Evolutionary conservation across 306 rosid species (phyloP).

Genomic region (Acacia confusa): DNA sequence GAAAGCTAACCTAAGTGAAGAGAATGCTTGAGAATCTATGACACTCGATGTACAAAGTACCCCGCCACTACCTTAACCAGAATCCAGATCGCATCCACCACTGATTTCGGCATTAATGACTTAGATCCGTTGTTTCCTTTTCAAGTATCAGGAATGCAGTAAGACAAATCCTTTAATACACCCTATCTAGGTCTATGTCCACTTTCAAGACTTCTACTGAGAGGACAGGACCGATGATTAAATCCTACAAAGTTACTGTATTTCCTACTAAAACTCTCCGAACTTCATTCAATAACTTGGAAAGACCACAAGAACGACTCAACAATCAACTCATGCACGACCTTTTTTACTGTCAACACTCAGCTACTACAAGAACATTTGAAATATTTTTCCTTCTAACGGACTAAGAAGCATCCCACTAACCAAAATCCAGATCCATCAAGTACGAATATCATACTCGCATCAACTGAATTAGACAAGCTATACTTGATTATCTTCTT

Average conservation of each 20-base stretch:
- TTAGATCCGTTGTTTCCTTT: neutral
- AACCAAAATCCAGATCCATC: conserved; percentile 12
- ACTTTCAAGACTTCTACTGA: neutral
- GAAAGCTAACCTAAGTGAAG: neutral
- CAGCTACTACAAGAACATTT: neutral
- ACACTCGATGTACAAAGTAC: conserved; percentile 4
- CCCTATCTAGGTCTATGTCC: neutral
- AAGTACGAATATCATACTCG: neutral
- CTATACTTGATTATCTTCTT: neutral
- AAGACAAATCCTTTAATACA: neutral
- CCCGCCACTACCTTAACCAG: neutral
- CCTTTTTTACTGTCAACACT: neutral
- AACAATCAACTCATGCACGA: neutral
- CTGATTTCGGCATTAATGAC: neutral
- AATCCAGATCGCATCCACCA: conserved; percentile 2
- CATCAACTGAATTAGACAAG: neutral
- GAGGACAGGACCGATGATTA: neutral
- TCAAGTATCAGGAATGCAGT: neutral
- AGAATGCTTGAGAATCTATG: neutral
- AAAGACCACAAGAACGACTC: neutral
- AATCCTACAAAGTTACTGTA: neutral
- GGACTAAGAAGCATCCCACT: neutral
- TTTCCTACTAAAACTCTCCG: neutral
- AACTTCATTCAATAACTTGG: neutral
- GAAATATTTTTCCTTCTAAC: neutral